phyloP scores from a whole-genome alignment of 2,329 filamentous ascomycete genomes.

The Colletotrichum viniferum region DNA sequence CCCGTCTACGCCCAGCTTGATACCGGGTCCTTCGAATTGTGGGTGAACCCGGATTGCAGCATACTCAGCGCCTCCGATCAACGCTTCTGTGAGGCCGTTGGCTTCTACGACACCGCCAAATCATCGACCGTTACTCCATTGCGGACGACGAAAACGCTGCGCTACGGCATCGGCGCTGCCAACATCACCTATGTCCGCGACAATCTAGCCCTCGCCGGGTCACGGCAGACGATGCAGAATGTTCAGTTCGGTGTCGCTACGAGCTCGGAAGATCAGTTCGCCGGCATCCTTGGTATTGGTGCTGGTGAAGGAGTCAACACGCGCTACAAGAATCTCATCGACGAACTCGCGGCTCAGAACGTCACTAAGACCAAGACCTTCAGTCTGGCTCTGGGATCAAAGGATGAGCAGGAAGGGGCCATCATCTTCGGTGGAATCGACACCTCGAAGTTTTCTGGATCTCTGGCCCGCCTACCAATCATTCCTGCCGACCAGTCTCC shows the following conservation, averaged over 20 bases:
- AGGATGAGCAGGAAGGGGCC: constrained; percentile 62
- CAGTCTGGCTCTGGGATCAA: constrained; percentile 68
- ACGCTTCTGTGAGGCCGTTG: constrained; percentile 50
- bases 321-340: constrained; percentile 55
- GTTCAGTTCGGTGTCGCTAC: constrained; percentile 72
- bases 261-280: constrained; percentile 48
- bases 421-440: constrained; percentile 74
- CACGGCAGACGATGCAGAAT: constrained; percentile 42
- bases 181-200: constrained; percentile 56
- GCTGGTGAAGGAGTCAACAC: constrained; percentile 58
- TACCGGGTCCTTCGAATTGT: constrained; percentile 65
- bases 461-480: constrained; percentile 65
- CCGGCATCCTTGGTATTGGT: constrained; percentile 76
- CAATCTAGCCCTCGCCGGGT: constrained; percentile 46
- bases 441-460: constrained; percentile 65
- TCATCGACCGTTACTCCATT: constrained; percentile 43
- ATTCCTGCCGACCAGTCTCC: constrained; percentile 58
- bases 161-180: constrained; percentile 57
- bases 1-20: constrained; percentile 60
- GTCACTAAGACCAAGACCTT: constrained; percentile 66
- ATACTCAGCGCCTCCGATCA: constrained; percentile 44
- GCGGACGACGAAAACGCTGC: constrained; percentile 41
- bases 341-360: constrained; percentile 53
- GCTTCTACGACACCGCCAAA: constrained; percentile 44
- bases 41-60: constrained; percentile 66